Conservation (phyloP, 2,329 filamentous ascomycete genomes). For the Fusarium caatingaense region DNA sequence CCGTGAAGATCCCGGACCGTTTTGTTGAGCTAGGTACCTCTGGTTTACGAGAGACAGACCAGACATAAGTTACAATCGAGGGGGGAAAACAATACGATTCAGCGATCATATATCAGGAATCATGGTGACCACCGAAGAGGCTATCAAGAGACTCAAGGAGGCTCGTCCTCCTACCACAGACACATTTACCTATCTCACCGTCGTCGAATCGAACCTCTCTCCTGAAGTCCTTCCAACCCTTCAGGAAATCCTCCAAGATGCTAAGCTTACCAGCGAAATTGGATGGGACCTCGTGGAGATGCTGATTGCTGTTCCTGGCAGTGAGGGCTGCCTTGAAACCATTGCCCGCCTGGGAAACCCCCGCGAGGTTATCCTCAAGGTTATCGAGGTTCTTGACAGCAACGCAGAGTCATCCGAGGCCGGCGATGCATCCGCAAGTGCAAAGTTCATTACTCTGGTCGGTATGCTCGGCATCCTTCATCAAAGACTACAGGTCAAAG, state of each 20-base stretch:
- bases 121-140: conserved; percentile 54
- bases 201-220: conserved; percentile 78
- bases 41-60: conserved; percentile 9
- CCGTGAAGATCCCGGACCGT: conserved; percentile 2
- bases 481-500: conserved; percentile 78
- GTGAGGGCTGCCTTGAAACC: conserved; percentile 77
- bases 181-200: conserved; percentile 80
- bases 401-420: conserved; percentile 55
- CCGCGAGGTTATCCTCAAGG: conserved; percentile 82
- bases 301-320: conserved; percentile 74
- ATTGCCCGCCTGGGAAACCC: conserved; percentile 84
- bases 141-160: conserved; percentile 60
- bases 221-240: conserved; percentile 74
- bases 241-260: conserved; percentile 75
- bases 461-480: conserved; percentile 80
- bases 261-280: conserved; percentile 77
- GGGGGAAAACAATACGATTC: not conserved
- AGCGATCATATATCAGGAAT: conserved; percentile 2
- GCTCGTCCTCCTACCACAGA: conserved; percentile 68
- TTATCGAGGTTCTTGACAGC: conserved; percentile 76
- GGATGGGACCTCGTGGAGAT: conserved; percentile 87
- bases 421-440: conserved; percentile 49
- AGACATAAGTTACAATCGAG: not conserved
- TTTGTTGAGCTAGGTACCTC: not conserved
- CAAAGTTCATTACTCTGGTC: conserved; percentile 75